These are phyloP conservation scores for Beauveria bassiana DNA, from an alignment of 2,329 filamentous ascomycete genomes.

Conservation along the genomic window DNA sequence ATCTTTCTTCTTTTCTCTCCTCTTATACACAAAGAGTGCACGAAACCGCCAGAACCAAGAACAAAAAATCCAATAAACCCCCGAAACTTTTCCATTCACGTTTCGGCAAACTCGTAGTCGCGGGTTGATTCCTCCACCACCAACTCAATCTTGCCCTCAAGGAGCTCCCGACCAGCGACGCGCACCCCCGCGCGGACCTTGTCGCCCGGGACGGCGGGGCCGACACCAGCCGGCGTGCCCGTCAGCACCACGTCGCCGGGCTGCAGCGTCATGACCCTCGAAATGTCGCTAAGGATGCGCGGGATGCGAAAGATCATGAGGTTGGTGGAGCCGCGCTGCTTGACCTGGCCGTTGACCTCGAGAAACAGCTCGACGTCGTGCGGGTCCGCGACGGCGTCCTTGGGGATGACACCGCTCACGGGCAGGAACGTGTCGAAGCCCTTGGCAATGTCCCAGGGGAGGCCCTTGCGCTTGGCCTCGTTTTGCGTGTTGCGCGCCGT, in stretches of 20 bases:
- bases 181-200: slow-evolving; percentile 77
- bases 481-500: slow-evolving; percentile 93
- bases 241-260: slow-evolving; percentile 89
- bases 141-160: slow-evolving; percentile 80
- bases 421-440: slow-evolving; percentile 97
- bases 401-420: slow-evolving; percentile 72
- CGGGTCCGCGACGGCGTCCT: slow-evolving; percentile 73
- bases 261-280: slow-evolving; percentile 87
- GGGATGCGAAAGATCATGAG: slow-evolving; percentile 93
- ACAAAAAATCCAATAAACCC: not conserved
- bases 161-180: slow-evolving; percentile 72
- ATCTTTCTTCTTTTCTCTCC: not conserved
- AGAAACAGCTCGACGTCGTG: slow-evolving; percentile 84
- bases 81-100: slow-evolving; percentile 31
- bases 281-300: slow-evolving; percentile 81
- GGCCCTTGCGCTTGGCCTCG: slow-evolving; percentile 92
- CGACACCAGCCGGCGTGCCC: slow-evolving; percentile 96
- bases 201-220: slow-evolving; percentile 76
- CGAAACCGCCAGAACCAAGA: not conserved
- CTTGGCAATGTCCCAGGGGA: slow-evolving; percentile 94
- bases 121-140: slow-evolving; percentile 71
- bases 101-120: slow-evolving; percentile 70
- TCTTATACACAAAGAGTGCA: not conserved
- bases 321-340: slow-evolving; percentile 82
- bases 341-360: slow-evolving; percentile 68